Conservation (phyloP, 768 basidiomycete genomes). For the Lyophyllum shimeji region DNA sequence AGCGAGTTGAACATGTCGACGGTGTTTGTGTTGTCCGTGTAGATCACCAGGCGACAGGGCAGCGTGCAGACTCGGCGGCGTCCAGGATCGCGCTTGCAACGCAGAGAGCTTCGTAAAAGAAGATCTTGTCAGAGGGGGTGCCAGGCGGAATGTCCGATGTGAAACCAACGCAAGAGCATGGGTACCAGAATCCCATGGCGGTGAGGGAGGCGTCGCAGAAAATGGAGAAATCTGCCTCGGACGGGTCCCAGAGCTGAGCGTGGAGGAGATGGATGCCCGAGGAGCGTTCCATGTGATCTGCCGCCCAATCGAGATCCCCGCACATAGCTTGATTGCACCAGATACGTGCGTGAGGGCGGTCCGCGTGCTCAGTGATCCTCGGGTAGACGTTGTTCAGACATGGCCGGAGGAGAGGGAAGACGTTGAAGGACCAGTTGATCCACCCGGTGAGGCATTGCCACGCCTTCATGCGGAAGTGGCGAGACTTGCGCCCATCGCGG, state of each 20-base stretch:
- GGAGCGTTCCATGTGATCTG: not conserved
- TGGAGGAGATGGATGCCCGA: not conserved
- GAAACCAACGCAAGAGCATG: not conserved
- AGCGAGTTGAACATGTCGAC: slow-evolving; percentile 33
- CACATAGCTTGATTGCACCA: not conserved
- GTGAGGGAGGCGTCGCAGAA: not conserved
- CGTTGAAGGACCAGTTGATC: slow-evolving; percentile 6
- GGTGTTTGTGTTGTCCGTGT: slow-evolving; percentile 31
- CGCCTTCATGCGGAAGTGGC: not conserved
- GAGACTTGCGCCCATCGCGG: no score
- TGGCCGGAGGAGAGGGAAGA: not conserved
- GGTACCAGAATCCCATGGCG: not conserved
- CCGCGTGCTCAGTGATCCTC: not conserved
- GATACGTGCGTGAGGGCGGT: not conserved
- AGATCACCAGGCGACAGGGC: slow-evolving; percentile 13
- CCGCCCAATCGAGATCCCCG: not conserved
- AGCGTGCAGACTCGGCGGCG: not conserved
- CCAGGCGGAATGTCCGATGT: not conserved
- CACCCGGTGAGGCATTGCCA: not conserved
- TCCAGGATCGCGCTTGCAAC: not conserved
- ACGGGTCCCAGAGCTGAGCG: not conserved
- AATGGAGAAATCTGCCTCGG: not conserved
- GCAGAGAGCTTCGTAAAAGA: not conserved
- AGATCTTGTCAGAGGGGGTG: not conserved
- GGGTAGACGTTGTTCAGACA: not conserved